phyloP scores from a whole-genome alignment of 148 eudicot species.

The Linanthus parryae region DNA sequence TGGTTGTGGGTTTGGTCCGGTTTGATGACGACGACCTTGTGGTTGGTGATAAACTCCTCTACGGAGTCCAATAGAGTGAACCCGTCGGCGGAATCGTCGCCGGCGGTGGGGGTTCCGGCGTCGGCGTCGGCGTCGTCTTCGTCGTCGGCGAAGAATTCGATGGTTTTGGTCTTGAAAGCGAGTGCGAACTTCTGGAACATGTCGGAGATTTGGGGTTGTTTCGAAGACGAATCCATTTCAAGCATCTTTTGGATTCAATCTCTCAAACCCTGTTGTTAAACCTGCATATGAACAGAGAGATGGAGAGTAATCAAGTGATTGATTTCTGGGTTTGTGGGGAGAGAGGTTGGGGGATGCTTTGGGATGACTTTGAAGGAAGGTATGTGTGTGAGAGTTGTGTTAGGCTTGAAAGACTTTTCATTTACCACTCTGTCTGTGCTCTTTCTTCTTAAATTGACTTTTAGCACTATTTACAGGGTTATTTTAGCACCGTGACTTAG shows the following conservation, averaged over 20 bases:
- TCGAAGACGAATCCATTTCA: slow-evolving; percentile 34
- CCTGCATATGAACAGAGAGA: background rate
- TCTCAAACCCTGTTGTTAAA: no score
- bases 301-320: no score
- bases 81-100: slow-evolving; percentile 28
- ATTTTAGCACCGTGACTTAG: no score
- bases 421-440: no score
- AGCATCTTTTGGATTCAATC: no score
- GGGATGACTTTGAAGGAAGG: slow-evolving; percentile 73
- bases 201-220: slow-evolving; percentile 71
- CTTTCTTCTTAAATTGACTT: no score
- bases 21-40: slow-evolving; percentile 51
- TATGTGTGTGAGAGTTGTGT: slow-evolving; percentile 27
- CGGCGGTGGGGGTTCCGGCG: slow-evolving; percentile 11
- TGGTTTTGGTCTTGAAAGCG: slow-evolving; percentile 85
- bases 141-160: slow-evolving; percentile 62
- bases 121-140: slow-evolving; percentile 50
- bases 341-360: slow-evolving; percentile 17
- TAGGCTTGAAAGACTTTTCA: slow-evolving; percentile 2
- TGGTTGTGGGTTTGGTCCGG: no score
- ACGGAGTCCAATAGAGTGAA: slow-evolving; percentile 43
- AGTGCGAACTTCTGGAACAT: slow-evolving; percentile 87
- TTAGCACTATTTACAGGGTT: no score
- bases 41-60: slow-evolving; percentile 44
- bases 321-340: slow-evolving; percentile 9